Evolutionary conservation across 2,329 filamentous ascomycete species (phyloP).

Genomic region (Pseudocercospora fijiensis): DNA sequence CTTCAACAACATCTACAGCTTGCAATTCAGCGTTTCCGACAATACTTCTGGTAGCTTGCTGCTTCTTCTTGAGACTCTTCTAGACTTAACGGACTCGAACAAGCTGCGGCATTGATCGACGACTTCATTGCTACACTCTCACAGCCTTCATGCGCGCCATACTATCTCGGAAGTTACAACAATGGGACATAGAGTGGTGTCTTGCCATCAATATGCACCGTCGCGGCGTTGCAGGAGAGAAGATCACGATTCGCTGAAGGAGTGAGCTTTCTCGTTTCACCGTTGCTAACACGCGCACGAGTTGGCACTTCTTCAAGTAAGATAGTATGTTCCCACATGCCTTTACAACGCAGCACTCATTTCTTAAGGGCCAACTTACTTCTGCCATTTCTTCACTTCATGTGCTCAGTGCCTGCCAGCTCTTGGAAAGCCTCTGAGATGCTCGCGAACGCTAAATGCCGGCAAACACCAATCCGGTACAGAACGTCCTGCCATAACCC

Average conservation of each 20-base stretch:
- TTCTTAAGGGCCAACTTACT: neutral
- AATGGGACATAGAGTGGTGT: conserved; percentile 13
- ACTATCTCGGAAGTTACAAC: conserved; percentile 18
- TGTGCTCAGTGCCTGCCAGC: neutral
- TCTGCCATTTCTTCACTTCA: neutral
- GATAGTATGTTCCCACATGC: neutral
- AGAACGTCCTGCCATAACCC: no score
- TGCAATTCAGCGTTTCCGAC: conserved; percentile 20
- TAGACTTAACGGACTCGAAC: neutral
- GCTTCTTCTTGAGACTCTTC: neutral
- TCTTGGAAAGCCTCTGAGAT: neutral
- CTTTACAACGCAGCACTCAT: neutral
- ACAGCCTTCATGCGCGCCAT: conserved; percentile 17
- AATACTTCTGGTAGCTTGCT: neutral
- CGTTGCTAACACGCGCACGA: neutral
- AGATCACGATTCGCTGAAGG: no score
- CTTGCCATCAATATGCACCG: neutral
- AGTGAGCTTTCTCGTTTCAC: neutral
- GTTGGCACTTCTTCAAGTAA: neutral
- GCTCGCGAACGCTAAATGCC: neutral
- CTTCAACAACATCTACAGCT: conserved; percentile 16
- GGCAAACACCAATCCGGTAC: no score
- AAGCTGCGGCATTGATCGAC: conserved; percentile 19
- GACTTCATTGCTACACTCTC: conserved; percentile 23
- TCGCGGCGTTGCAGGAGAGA: neutral